Conservation (phyloP, 2,329 filamentous ascomycete species). For the Arthroderma uncinatum region DNA sequence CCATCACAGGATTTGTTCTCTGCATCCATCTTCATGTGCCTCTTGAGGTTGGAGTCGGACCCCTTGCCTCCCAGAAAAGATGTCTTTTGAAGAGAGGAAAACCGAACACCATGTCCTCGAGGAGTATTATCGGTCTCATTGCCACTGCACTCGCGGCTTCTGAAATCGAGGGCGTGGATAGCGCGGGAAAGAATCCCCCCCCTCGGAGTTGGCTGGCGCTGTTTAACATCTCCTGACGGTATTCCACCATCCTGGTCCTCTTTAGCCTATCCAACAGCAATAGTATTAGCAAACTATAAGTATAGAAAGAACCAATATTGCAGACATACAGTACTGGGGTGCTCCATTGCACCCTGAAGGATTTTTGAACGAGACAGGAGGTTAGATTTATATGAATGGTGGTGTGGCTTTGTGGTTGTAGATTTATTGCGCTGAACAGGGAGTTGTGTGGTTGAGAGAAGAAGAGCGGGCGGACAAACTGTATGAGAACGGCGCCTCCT, state of each 20-base stretch:
- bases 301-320: background rate
- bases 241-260: background rate
- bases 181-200: conserved; percentile 11
- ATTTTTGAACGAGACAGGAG: background rate
- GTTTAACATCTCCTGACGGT: background rate
- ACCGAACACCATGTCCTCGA: background rate
- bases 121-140: background rate
- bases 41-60: background rate
- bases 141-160: conserved; percentile 7
- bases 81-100: background rate
- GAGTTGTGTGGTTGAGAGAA: background rate
- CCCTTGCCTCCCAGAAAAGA: background rate
- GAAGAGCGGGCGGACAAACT: background rate
- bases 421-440: background rate
- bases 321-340: background rate
- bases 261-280: background rate
- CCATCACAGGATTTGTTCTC: background rate
- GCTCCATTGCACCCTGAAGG: background rate
- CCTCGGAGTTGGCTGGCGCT: background rate
- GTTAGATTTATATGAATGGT: background rate
- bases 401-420: background rate
- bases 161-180: conserved; percentile 13
- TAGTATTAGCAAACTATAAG: background rate
- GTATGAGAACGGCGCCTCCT: background rate
- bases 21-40: background rate